phyloP scores from a whole-genome alignment of 495 filamentous ascomycete species.

The Apiosordaria backusii region DNA sequence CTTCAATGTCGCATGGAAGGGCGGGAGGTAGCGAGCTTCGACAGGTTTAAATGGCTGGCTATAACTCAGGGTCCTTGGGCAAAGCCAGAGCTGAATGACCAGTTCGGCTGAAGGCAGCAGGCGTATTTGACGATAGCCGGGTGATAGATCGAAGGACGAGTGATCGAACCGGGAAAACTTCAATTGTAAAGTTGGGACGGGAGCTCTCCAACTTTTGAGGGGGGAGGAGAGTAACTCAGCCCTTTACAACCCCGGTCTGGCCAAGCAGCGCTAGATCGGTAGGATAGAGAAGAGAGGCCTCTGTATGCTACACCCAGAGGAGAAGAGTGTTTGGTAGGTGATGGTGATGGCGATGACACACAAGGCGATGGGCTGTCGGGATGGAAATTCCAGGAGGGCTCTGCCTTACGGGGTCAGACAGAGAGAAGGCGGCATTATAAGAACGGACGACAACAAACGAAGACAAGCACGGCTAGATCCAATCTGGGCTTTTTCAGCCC shows the following conservation, averaged over 20 bases:
- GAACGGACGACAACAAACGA: not conserved
- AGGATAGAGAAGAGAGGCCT: constrained; percentile 1
- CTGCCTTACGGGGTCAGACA: not conserved
- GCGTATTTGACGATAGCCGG: not conserved
- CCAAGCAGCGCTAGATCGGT: not conserved
- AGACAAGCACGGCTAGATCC: constrained; percentile 15
- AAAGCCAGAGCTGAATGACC: not conserved
- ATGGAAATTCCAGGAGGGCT: not conserved
- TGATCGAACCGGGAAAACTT: not conserved
- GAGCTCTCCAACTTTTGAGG: not conserved
- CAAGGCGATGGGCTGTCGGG: not conserved
- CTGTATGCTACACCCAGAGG: not conserved
- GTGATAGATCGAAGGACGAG: not conserved
- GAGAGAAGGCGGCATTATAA: constrained; percentile 12
- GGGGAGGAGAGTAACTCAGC: not conserved
- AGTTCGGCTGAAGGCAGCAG: constrained; percentile 7
- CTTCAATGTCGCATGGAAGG: constrained; percentile 10
- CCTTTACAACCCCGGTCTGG: not conserved
- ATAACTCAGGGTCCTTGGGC: constrained; percentile 1
- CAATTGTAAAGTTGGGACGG: not conserved
- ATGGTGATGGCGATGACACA: not conserved
- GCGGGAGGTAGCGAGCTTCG: constrained; percentile 13
- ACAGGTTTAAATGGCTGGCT: not conserved
- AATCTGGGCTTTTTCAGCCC: constrained; percentile 22
- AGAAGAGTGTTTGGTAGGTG: not conserved